A percentile compares a stretch with the other conserved stretches of the same genome.
Conservation (phyloP, 139 green algal genomes). For the Astrephomene gubernaculifera region DNA sequence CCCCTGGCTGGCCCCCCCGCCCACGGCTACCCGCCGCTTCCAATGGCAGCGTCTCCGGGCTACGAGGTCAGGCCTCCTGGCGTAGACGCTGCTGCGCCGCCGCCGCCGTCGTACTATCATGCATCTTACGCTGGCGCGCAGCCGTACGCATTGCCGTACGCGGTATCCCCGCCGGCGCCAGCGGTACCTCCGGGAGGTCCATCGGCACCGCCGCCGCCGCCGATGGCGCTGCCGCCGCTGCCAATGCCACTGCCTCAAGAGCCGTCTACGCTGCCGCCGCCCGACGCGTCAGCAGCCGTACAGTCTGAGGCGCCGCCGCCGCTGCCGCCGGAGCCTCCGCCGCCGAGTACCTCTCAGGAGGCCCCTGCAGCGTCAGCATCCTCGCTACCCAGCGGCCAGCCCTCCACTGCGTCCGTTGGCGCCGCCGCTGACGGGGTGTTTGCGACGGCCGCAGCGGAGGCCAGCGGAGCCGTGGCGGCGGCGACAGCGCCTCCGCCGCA, state of each 20-base stretch:
- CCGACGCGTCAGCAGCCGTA: background rate
- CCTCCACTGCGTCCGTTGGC: too few species aligned
- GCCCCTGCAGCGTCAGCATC: background rate
- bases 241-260: background rate
- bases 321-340: background rate
- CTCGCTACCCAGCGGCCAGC: too few species aligned
- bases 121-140: background rate
- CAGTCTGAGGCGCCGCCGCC: background rate
- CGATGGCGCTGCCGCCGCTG: background rate
- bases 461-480: background rate
- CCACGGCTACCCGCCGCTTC: background rate
- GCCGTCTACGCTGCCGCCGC: background rate
- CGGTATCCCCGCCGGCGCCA: background rate
- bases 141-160: background rate
- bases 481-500: background rate
- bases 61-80: background rate
- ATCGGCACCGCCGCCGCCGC: background rate
- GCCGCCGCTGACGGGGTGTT: too few species aligned
- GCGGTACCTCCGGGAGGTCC: background rate
- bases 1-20: background rate
- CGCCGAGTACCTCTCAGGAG: background rate
- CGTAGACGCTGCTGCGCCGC: background rate
- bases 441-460: background rate
- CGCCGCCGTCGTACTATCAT: background rate
- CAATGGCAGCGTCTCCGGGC: background rate